Evolutionary conservation across 208 protist genomes (phyloP).

Genomic region (Naegleria gruberi): DNA sequence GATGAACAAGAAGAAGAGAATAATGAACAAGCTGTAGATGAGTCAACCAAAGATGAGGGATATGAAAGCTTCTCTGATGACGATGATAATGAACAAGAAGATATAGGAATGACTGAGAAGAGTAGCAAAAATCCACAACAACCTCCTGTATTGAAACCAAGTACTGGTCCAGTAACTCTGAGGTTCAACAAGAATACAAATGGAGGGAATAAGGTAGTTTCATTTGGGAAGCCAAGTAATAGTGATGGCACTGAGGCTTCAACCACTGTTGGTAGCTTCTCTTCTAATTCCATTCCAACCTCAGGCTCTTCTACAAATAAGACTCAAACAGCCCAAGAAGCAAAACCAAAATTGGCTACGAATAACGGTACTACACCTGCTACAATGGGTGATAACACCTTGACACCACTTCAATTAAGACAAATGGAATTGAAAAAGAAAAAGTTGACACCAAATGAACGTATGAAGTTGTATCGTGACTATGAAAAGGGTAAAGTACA

Average conservation of each 20-base stretch:
- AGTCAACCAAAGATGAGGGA: neutral
- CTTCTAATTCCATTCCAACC: too few relatives aligned
- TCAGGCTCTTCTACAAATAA: too few relatives aligned
- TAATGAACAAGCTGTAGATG: neutral
- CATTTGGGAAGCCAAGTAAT: neutral
- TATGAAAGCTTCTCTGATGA: neutral
- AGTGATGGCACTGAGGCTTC: neutral
- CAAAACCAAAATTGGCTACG: too few relatives aligned
- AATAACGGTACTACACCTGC: too few relatives aligned
- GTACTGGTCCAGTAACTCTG: too few relatives aligned
- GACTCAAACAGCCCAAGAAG: too few relatives aligned
- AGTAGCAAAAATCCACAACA: neutral
- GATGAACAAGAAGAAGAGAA: neutral
- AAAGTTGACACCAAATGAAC: neutral
- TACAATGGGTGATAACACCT: too few relatives aligned
- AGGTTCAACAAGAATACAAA: too few relatives aligned
- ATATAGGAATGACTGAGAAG: neutral
- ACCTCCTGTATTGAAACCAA: too few relatives aligned
- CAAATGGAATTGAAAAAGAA: neutral
- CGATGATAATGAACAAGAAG: neutral
- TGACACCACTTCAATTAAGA: neutral
- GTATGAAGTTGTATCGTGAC: neutral
- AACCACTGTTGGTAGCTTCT: too few relatives aligned
- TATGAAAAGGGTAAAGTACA: neutral
- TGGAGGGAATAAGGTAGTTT: neutral